phyloP scores from a whole-genome alignment of 2,329 filamentous ascomycete genomes.

The Elsinoe batatas region DNA sequence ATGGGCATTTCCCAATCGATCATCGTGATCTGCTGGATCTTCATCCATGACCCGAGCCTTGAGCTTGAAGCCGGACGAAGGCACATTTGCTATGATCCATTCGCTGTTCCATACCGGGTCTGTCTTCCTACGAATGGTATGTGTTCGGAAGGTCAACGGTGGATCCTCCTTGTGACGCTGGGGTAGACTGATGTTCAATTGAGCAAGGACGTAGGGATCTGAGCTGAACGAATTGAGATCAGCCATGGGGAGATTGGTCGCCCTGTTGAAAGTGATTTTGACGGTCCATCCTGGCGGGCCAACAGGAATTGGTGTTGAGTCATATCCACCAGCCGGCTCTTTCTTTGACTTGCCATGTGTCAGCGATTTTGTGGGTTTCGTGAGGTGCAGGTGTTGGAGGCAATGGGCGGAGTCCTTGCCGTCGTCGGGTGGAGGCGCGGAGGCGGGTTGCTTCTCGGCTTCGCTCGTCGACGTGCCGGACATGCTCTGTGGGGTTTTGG shows the following conservation, averaged over 20 bases:
- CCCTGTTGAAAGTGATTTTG: constrained; percentile 73
- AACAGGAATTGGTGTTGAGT: constrained; percentile 64
- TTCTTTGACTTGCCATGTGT: constrained; percentile 19
- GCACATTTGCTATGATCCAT: constrained; percentile 84
- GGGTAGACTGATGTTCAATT: constrained; percentile 60
- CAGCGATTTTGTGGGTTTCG: background rate
- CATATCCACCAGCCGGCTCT: constrained; percentile 65
- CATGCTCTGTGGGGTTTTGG: constrained; percentile 10
- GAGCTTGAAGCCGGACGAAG: constrained; percentile 66
- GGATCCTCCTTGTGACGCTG: constrained; percentile 81
- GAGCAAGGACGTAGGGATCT: constrained; percentile 72
- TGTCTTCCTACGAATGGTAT: constrained; percentile 60
- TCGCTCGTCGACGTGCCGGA: constrained; percentile 1
- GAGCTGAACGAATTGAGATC: constrained; percentile 69
- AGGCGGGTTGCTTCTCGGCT: constrained; percentile 1
- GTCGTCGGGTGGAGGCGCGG: background rate
- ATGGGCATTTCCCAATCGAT: constrained; percentile 78
- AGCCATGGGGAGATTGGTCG: constrained; percentile 69
- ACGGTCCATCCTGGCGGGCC: constrained; percentile 72
- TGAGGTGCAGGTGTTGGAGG: background rate
- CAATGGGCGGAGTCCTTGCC: background rate
- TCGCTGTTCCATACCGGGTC: constrained; percentile 74
- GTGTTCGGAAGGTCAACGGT: constrained; percentile 61
- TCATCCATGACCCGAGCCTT: constrained; percentile 88
- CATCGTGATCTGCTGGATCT: constrained; percentile 75